Evolutionary conservation across 2,329 filamentous ascomycete genomes (phyloP).

Genomic region (Cordyceps militaris): DNA sequence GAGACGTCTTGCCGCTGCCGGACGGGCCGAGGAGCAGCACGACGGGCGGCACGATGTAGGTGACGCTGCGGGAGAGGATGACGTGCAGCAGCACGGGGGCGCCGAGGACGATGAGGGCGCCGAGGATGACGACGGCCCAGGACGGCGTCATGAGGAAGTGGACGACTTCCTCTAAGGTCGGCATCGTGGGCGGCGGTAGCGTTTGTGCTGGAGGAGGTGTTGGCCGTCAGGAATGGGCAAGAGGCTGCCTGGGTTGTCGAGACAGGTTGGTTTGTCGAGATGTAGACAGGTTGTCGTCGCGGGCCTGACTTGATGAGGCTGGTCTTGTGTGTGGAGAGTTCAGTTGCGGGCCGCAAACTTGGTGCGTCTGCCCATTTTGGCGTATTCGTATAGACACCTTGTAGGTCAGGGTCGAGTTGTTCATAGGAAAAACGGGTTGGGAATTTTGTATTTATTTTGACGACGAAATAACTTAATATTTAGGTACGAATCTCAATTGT

Average conservation of each 20-base stretch:
- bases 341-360: not conserved
- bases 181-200: conserved; percentile 25
- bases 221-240: not conserved
- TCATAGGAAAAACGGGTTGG: no score
- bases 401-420: no score
- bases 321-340: not conserved
- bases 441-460: no score
- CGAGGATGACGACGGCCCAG: conserved; percentile 55
- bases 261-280: not conserved
- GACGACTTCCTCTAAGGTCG: conserved; percentile 33
- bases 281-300: not conserved
- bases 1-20: conserved; percentile 78
- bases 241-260: not conserved
- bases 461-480: no score
- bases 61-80: conserved; percentile 59
- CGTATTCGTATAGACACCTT: no score
- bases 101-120: conserved; percentile 62
- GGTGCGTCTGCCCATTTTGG: not conserved
- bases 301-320: not conserved
- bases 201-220: not conserved
- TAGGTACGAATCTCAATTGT: no score
- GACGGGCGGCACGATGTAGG: conserved; percentile 62
- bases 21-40: conserved; percentile 77
- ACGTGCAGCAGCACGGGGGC: conserved; percentile 73
- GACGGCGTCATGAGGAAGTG: conserved; percentile 55